A percentile compares a stretch with the other conserved stretches of the same genome.
phyloP scores from a whole-genome alignment of 169 alveolate species.

The Perkinsus olseni region DNA sequence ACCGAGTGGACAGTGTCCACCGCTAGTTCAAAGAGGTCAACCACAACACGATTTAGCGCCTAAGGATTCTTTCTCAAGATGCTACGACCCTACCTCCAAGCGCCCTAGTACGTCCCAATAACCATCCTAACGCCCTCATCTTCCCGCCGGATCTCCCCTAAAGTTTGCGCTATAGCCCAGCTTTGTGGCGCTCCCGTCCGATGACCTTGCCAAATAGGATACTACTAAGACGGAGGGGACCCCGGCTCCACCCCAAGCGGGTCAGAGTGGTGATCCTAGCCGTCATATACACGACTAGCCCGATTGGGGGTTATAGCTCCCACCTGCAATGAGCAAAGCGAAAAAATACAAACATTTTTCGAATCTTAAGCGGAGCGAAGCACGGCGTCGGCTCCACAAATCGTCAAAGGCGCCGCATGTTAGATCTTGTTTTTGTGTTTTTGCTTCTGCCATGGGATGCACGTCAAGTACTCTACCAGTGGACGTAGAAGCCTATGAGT shows the following conservation, averaged over 20 bases:
- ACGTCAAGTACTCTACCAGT: neutral
- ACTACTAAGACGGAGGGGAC: neutral
- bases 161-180: neutral
- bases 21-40: too few relatives aligned
- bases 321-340: neutral
- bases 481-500: neutral
- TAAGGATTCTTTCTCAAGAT: too few relatives aligned
- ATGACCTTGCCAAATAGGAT: neutral
- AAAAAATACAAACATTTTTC: neutral
- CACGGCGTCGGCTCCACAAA: neutral
- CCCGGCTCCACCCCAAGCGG: too few relatives aligned
- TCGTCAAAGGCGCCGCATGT: neutral
- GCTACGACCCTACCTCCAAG: neutral
- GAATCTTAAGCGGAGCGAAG: neutral
- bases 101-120: neutral
- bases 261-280: neutral
- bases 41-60: too few relatives aligned
- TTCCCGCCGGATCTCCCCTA: neutral
- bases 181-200: neutral
- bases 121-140: too few relatives aligned
- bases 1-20: too few relatives aligned
- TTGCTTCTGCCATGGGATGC: neutral
- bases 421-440: neutral
- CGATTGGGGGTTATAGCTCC: neutral
- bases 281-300: neutral